Evolutionary conservation across 192 early-diverging fungal species (phyloP), one percentile per base, ranked within the genome.

Genomic region (Backusella westeae): DNA sequence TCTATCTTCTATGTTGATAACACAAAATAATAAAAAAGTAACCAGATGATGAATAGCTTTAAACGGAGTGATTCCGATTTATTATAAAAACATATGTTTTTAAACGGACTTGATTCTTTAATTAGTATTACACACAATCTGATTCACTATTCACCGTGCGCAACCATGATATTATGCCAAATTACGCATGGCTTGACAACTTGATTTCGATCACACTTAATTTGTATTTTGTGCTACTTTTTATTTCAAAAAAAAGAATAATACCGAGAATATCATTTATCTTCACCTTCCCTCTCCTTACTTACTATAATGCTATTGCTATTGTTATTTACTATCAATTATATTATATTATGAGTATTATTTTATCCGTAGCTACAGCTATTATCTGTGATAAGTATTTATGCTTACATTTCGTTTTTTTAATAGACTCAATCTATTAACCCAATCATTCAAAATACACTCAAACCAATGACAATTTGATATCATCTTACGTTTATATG

Each of bases 91-190:
- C 53, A 56, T 56, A 56, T 56, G 17, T 56, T 44, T 44, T 44
- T 44, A 44, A 44, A 56, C 53, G 21, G 53, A 56, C 53, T 56
- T 56, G 21, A 56, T 9, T 26, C n/a, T 56, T 56, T 56, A 56
- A 56, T 56, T 56, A 56, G 53, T 56, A 56, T 21, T 10, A 56
- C 53, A n/a, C 19, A 56, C 19, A 56, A 21, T 56, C 53, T 21
- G 21, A n/a, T 56, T 56, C 8, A 21, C 8, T 56, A 21, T 21
- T 21, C 19, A 56, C 53, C 53, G 53, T 56, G 53, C 53, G 53
- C 53, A 56, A 56, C n/a, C n/a, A 21, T 56, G 53, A 56, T 56
- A 56, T 56, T 56, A 56, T 56, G 53, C 53, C 53, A 56, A 56
- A 56, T 56, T 56, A 21, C 53, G 21, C 53, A 56, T 56, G 42